These are phyloP conservation scores for Termitomyces sp. DNA, from an alignment of 768 basidiomycete genomes.

Conservation along the genomic window DNA sequence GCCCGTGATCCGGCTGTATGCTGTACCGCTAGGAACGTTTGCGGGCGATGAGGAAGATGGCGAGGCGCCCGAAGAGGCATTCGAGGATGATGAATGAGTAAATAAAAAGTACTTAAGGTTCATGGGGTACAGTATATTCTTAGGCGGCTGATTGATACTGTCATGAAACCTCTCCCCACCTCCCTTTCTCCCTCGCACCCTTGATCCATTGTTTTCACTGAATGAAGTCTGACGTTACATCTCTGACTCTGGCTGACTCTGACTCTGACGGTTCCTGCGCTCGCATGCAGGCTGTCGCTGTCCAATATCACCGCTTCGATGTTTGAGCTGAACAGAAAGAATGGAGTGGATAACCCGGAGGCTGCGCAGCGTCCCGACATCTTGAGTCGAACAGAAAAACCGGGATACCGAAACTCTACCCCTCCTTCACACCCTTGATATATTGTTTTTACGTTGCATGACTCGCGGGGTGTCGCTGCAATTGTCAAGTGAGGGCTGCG, in stretches of 20 bases:
- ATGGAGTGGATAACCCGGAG: too few relatives aligned
- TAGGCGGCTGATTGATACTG: constrained; percentile 19
- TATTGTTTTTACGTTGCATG: too few relatives aligned
- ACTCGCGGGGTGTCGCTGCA: too few relatives aligned
- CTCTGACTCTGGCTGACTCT: not conserved
- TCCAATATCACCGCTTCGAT: too few relatives aligned
- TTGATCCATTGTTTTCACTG: constrained; percentile 9
- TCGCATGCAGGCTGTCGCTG: not conserved
- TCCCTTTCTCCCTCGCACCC: constrained; percentile 4
- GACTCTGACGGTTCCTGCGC: not conserved
- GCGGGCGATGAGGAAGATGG: constrained; percentile 71
- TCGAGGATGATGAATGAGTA: constrained; percentile 34
- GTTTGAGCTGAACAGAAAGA: too few relatives aligned
- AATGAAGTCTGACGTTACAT: too few relatives aligned
- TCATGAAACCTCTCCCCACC: constrained; percentile 8
- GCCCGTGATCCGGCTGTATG: constrained; percentile 92
- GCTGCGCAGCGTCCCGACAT: too few relatives aligned
- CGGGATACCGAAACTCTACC: too few relatives aligned
- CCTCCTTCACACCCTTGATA: too few relatives aligned
- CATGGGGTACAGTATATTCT: not conserved
- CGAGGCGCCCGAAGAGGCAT: constrained; percentile 22
- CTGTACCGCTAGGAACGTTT: constrained; percentile 87
- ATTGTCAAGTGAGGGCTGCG: too few relatives aligned
- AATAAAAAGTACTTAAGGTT: too few relatives aligned
- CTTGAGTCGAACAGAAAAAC: too few relatives aligned